These are phyloP conservation scores for Geosmithia putterillii DNA, from an alignment of 2,329 filamentous ascomycete species.

Conservation along the genomic window DNA sequence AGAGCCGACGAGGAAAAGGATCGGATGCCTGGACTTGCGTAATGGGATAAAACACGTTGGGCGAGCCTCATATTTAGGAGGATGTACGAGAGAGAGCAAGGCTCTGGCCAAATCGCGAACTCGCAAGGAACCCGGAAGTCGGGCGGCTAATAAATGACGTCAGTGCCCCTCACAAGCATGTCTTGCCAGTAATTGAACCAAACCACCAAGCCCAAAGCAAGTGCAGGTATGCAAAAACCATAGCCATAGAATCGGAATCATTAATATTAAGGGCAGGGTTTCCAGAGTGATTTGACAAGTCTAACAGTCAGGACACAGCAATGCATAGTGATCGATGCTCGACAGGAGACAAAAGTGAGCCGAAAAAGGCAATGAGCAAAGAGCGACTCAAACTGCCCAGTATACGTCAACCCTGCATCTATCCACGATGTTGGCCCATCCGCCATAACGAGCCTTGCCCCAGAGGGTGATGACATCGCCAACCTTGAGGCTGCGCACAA, in stretches of 20 bases:
- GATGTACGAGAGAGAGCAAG: neutral
- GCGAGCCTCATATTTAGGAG: neutral
- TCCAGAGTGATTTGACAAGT: no score
- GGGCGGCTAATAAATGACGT: neutral
- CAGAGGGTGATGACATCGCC: constrained; percentile 51
- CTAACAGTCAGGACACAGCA: no score
- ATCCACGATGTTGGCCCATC: constrained; percentile 40
- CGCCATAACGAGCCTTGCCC: constrained; percentile 43
- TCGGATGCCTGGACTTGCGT: neutral
- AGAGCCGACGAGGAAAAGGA: neutral
- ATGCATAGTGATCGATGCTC: no score
- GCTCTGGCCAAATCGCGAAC: neutral
- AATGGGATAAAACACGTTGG: neutral
- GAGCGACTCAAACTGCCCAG: constrained; percentile 32
- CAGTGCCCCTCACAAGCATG: neutral
- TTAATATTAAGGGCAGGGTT: no score
- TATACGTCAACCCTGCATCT: constrained; percentile 42
- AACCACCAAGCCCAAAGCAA: no score
- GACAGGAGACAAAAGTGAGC: neutral
- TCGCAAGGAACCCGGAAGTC: neutral
- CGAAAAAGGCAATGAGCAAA: neutral
- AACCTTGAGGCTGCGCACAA: constrained; percentile 41
- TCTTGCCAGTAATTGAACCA: neutral
- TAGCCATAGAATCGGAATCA: neutral
- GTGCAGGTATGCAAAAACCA: neutral